Base-by-base conservation (phyloP, 116 monocot genomes). In the Phalaenopsis hybrid region DNA sequence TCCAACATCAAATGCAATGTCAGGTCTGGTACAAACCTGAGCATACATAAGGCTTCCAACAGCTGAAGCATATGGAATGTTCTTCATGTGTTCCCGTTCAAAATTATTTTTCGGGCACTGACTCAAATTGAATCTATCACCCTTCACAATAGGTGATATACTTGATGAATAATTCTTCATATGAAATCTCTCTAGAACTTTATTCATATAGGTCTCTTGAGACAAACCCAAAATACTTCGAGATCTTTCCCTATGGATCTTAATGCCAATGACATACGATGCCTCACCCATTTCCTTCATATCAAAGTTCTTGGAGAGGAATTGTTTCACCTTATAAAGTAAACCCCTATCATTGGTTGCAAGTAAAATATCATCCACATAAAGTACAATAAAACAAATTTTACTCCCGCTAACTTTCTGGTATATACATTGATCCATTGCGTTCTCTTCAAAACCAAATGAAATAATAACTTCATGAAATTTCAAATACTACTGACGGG, bases 341-440 rank as follows among this genome's bases (percentile, higher is more conserved):
- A 74, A 50, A 1, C 49, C 33, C 0, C 37, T 28, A 13, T 74
- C 20, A 81, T 73, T 81, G 4, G 21, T 67, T 73, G 72, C 9
- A 81, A 81, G 81, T n/a, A 51, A 18, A 74, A 81, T 81, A 57
- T 81, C 81, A 81, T 81, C 52, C 23, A 81, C 73, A 73, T 55
- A 80, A 6, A 69, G 21, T 10, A 80, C 18, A 8, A 80, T 11
- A 80, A 69, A 48, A 21, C 18, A 46, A 48, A 80, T 68, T 16
- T 49, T 80, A 50, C 80, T 80, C 65, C 69, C 67, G 70, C 74
- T 81, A 72, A 74, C 20, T 0, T 73, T 81, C 23, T 28, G 70
- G 33, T 81, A 81, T 51, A 74, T 73, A 73, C 73, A 73, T 18
- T 52, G 52, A 57, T 81, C 37, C 31, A 55, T 49, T 0, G 11